Evolutionary conservation across 2,329 filamentous ascomycete genomes (phyloP), one percentile per base, ranked within the genome.

Genomic region (Neospermospora avenae): DNA sequence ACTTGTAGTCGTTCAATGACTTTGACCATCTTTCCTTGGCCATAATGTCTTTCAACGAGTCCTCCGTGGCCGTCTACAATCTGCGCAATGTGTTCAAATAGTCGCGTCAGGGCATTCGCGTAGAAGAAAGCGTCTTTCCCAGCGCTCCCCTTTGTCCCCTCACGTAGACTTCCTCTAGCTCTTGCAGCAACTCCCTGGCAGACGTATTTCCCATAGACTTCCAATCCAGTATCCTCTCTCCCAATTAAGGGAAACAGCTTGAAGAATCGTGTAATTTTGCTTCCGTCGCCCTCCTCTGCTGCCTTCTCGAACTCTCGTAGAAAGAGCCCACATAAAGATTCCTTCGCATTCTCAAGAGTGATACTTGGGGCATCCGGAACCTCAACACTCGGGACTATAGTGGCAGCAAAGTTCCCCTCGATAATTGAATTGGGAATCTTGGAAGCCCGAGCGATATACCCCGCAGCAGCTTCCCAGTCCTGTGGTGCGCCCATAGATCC

Each of bases 401-500:
- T 86, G 37, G 93, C 89, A 0, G 95, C 93, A 72, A 99, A 99
- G 16, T 86, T 84, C 25, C 95, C 91, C 66, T 89, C 83, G 54
- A 93, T 81, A 54, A 99, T 93, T 1, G 88, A 81, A 54, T 86
- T 82, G 0, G 93, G 93, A 13, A 99, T 86, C 67, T 89, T 86
- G 62, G 86, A 86, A 6, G 95, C 93, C 46, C 93, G 85, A 64
- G 89, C 85, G 60, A 99, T 82, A 74, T 98, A 98, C 49, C 84
- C 89, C 1, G 95, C 95, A 3, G 95, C 95, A 3, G 91, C 95
- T 75, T 99, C 95, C 95, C 95, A 99, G 77, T 99, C 95, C 75
- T 99, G 95, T 44, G 95, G 91, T 4, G 93, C 93, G 35, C 93
- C 95, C 95, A 99, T 99, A 61, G 90, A 96, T 18, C 93, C 95